These are phyloP conservation scores for Porogramme epimiltina DNA, from an alignment of 1,284 basidiomycete genomes.

Conservation along the genomic window DNA sequence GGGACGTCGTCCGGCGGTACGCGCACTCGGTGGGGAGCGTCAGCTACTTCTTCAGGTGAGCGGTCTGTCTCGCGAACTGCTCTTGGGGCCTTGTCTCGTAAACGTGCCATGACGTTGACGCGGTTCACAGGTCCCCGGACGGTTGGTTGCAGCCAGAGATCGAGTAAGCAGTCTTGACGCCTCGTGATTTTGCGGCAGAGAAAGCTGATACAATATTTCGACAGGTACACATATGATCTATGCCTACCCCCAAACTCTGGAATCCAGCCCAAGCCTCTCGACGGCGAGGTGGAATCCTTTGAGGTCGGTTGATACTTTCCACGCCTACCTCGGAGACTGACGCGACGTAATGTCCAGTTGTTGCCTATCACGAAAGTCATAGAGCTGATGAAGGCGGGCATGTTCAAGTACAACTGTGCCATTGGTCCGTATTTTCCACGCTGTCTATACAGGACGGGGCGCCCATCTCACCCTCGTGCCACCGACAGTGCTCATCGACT, in stretches of 20 bases:
- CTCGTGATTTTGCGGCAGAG: too few relatives aligned
- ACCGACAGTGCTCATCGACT: conserved; percentile 74
- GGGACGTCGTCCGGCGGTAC: conserved; percentile 58
- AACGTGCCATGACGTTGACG: conserved; percentile 29
- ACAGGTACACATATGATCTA: conserved; percentile 82
- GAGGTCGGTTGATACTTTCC: conserved; percentile 51
- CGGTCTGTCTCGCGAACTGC: too few relatives aligned
- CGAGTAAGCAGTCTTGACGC: conserved; percentile 62
- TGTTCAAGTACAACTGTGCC: conserved; percentile 89
- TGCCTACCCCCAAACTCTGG: conserved; percentile 59
- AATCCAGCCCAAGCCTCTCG: conserved; percentile 70
- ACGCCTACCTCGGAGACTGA: not conserved
- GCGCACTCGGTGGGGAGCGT: conserved; percentile 63
- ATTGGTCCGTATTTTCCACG: conserved; percentile 47
- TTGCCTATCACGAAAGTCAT: conserved; percentile 57
- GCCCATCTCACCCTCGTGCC: not conserved
- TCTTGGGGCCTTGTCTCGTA: too few relatives aligned
- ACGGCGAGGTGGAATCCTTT: conserved; percentile 94
- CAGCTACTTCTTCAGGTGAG: conserved; percentile 71
- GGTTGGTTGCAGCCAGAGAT: conserved; percentile 84
- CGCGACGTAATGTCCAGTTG: conserved; percentile 44
- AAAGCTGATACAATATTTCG: too few relatives aligned
- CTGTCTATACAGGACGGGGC: not conserved
- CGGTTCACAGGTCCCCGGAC: conserved; percentile 61
- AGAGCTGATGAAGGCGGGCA: conserved; percentile 56